Evolutionary conservation across 306 rosid genomes (phyloP).

Genomic region (Citrullus amarus): DNA sequence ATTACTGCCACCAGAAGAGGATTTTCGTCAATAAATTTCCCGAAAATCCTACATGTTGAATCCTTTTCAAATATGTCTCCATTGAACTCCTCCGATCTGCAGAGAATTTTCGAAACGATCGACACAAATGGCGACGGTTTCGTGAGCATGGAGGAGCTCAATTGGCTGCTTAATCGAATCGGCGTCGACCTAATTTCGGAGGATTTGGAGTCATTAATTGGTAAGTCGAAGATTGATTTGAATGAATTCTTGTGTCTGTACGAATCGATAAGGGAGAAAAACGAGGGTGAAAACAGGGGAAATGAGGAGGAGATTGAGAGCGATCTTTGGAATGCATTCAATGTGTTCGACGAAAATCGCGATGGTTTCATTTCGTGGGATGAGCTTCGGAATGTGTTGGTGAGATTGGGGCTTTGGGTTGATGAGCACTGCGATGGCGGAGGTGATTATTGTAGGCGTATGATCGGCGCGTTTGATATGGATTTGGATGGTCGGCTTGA

Average conservation of each 20-base stretch:
- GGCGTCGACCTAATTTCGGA: constrained; percentile 19
- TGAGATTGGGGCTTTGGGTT: constrained; percentile 49
- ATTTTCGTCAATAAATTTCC: neutral
- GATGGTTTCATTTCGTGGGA: constrained; percentile 71
- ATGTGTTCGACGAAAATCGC: constrained; percentile 62
- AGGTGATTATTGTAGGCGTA: constrained; percentile 27
- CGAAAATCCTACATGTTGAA: neutral
- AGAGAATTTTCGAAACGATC: constrained; percentile 49
- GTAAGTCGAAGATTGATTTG: constrained; percentile 33
- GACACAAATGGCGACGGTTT: constrained; percentile 53
- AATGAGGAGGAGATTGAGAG: constrained; percentile 6
- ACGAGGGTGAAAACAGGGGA: constrained; percentile 6
- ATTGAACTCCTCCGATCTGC: constrained; percentile 37
- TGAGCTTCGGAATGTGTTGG: constrained; percentile 47
- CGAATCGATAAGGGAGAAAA: constrained; percentile 31
- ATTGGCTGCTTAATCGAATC: constrained; percentile 28
- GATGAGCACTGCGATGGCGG: constrained; percentile 11
- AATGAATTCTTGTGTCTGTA: constrained; percentile 52
- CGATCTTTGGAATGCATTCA: constrained; percentile 54
- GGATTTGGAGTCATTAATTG: constrained; percentile 42
- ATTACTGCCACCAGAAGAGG: neutral
- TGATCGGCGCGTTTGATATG: constrained; percentile 55
- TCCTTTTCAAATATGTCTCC: constrained; percentile 21
- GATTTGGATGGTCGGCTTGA: constrained; percentile 68
- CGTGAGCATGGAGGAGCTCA: constrained; percentile 50